A percentile compares a stretch with the other conserved stretches of the same genome.
Conservation (phyloP, 169 alveolate genomes). For the Cyclospora cayetanensis region DNA sequence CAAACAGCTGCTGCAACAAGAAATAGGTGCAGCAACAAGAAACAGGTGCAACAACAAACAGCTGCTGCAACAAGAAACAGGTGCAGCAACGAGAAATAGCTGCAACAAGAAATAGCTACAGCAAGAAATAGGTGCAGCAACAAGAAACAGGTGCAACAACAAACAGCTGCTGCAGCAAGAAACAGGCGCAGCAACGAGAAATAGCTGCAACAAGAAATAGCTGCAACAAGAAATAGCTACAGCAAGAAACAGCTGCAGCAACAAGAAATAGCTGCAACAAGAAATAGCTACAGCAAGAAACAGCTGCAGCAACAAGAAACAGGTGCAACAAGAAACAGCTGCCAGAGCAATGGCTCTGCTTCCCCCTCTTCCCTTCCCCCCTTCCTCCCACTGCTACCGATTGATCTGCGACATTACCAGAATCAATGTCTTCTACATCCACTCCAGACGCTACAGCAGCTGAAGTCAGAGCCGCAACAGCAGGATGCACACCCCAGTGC, state of each 20-base stretch:
- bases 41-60: neutral
- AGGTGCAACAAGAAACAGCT: neutral
- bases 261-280: neutral
- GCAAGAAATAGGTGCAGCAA: no score
- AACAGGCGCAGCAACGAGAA: constrained; percentile 7
- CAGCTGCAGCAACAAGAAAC: neutral
- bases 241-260: neutral
- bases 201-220: neutral
- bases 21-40: neutral
- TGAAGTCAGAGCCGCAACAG: neutral
- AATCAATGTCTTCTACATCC: neutral
- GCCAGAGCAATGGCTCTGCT: neutral
- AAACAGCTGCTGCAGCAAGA: no score
- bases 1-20: neutral
- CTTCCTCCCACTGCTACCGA: neutral
- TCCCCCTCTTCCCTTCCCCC: neutral
- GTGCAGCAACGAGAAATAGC: no score
- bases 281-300: neutral
- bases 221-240: no score
- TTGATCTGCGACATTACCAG: neutral
- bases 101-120: no score
- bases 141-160: no score
- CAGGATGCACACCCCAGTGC: neutral
- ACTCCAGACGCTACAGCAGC: neutral
- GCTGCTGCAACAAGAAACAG: constrained; percentile 2